Conservation (phyloP, 1,284 basidiomycete species). For the Sphagnurus paluster region DNA sequence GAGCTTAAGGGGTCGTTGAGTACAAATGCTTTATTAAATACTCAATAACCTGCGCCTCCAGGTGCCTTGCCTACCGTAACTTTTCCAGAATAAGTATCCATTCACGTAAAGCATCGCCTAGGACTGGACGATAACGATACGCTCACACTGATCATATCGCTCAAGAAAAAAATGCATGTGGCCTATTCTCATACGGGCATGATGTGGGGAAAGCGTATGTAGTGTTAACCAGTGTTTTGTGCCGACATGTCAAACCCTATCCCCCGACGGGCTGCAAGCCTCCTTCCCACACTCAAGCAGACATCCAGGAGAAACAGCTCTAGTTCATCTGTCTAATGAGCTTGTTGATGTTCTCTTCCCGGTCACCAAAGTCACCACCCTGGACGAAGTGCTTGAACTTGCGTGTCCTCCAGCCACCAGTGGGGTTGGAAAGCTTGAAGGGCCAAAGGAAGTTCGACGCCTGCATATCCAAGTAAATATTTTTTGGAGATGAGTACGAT, state of each 20-base stretch:
- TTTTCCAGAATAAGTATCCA: too few relatives aligned
- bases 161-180: slow-evolving; percentile 11
- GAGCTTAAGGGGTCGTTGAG: too few relatives aligned
- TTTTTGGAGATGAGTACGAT: not conserved
- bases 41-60: too few relatives aligned
- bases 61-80: too few relatives aligned
- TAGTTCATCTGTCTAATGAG: slow-evolving; percentile 98
- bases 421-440: slow-evolving; percentile 99
- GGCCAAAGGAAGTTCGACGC: slow-evolving; percentile 97
- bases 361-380: slow-evolving; percentile 96
- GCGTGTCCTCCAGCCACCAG: slow-evolving; percentile 93
- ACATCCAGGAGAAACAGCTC: slow-evolving; percentile 14
- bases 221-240: slow-evolving; percentile 20
- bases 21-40: too few relatives aligned
- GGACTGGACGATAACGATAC: too few relatives aligned
- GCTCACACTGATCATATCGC: not conserved
- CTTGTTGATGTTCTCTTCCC: slow-evolving; percentile 95
- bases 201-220: slow-evolving; percentile 13
- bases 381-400: slow-evolving; percentile 96
- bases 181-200: slow-evolving; percentile 15
- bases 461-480: slow-evolving; percentile 32
- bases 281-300: slow-evolving; percentile 16
- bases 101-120: too few relatives aligned
- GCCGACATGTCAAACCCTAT: slow-evolving; percentile 16
- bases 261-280: slow-evolving; percentile 16